Conservation (phyloP, 106 monocot genomes). For the Phalaenopsis equestris region DNA sequence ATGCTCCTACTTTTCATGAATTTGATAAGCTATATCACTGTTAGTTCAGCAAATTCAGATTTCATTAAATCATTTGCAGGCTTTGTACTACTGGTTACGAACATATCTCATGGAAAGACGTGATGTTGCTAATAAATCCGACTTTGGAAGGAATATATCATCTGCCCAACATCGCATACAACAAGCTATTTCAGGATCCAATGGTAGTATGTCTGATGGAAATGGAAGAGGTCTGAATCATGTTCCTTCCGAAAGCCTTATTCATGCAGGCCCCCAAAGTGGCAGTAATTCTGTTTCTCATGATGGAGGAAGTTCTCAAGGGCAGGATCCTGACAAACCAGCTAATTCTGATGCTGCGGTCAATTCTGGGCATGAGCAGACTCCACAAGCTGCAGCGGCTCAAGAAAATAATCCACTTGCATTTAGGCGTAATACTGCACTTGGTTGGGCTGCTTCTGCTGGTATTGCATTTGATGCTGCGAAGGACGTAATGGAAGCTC, state of each 20-base stretch:
- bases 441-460: slow-evolving; percentile 77
- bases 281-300: slow-evolving; percentile 33
- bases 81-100: slow-evolving; percentile 96
- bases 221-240: slow-evolving; percentile 40
- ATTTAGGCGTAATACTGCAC: slow-evolving; percentile 45
- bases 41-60: not conserved
- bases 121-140: slow-evolving; percentile 83
- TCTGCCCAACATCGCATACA: slow-evolving; percentile 78
- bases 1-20: not conserved
- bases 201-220: slow-evolving; percentile 39
- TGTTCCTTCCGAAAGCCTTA: slow-evolving; percentile 38
- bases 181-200: slow-evolving; percentile 44
- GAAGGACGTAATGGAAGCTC: slow-evolving; percentile 97
- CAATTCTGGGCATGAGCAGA: slow-evolving; percentile 50
- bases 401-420: slow-evolving; percentile 31
- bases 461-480: slow-evolving; percentile 95
- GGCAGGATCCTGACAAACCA: slow-evolving; percentile 61
- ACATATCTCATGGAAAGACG: slow-evolving; percentile 98
- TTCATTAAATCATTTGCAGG: slow-evolving; percentile 34
- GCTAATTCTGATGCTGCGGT: slow-evolving; percentile 35
- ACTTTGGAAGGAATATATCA: slow-evolving; percentile 62
- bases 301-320: slow-evolving; percentile 66
- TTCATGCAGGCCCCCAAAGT: slow-evolving; percentile 41
- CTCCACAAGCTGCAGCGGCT: slow-evolving; percentile 35
- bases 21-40: not conserved